Percentiles rank a stretch among this genome's conserved stretches.
These are phyloP conservation scores for Cladobotryum mycophilum DNA, from an alignment of 2,329 filamentous ascomycete genomes.

Conservation along the genomic window DNA sequence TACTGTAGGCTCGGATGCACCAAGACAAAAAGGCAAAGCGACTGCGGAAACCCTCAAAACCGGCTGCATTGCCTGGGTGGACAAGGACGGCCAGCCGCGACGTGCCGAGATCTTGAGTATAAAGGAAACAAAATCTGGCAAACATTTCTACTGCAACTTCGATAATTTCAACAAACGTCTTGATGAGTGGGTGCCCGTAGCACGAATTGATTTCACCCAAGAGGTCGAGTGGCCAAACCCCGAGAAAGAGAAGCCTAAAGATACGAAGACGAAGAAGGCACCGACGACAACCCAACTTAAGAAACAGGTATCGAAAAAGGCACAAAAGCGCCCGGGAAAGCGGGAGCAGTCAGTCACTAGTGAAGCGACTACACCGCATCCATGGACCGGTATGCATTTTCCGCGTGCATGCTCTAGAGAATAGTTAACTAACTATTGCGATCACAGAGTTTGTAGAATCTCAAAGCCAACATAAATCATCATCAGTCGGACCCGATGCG, in stretches of 20 bases:
- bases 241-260: constrained; percentile 76
- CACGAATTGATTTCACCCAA: constrained; percentile 76
- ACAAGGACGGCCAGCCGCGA: constrained; percentile 72
- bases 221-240: constrained; percentile 96
- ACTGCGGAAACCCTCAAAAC: constrained; percentile 71
- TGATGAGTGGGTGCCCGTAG: constrained; percentile 79
- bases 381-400: constrained; percentile 36
- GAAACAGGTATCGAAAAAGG: constrained; percentile 54
- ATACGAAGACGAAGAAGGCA: constrained; percentile 66
- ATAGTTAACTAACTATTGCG: neutral
- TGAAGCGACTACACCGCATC: constrained; percentile 48
- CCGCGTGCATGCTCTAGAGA: neutral
- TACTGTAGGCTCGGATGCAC: constrained; percentile 50
- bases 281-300: constrained; percentile 51
- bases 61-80: constrained; percentile 56
- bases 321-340: constrained; percentile 49
- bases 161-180: constrained; percentile 92
- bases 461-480: constrained; percentile 39
- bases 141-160: constrained; percentile 94
- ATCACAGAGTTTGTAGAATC: constrained; percentile 41
- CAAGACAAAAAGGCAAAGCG: constrained; percentile 68
- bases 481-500: constrained; percentile 35
- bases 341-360: constrained; percentile 50
- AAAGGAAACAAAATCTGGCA: constrained; percentile 78
- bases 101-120: constrained; percentile 97